Conservation (phyloP, 768 basidiomycete genomes). For the Pleurotus salmoneostramineus region DNA sequence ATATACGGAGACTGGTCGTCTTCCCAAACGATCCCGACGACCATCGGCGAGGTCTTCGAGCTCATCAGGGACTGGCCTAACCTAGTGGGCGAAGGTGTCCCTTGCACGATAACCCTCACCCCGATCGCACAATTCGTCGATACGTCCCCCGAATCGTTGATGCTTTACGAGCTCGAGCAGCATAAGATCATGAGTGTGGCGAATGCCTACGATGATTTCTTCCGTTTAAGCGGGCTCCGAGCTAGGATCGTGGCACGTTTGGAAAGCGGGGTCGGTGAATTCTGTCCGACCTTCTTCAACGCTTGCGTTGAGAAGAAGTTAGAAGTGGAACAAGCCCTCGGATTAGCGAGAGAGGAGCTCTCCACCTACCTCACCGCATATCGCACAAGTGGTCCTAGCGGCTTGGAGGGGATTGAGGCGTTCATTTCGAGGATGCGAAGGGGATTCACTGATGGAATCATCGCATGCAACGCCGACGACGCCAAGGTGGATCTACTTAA, state of each 20-base stretch:
- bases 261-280: neutral
- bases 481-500: slow-evolving; percentile 9
- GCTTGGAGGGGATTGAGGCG: neutral
- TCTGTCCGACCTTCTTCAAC: slow-evolving; percentile 1
- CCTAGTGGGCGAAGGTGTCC: slow-evolving; percentile 11
- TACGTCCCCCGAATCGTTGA: neutral
- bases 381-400: neutral
- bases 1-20: neutral
- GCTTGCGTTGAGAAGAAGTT: slow-evolving; percentile 1
- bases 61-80: slow-evolving; percentile 5
- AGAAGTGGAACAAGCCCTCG: neutral
- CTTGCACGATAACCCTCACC: slow-evolving; percentile 10
- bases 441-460: neutral
- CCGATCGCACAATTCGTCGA: slow-evolving; percentile 10
- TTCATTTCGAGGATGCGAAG: neutral
- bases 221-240: neutral
- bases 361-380: neutral
- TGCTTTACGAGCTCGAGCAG: slow-evolving; percentile 3
- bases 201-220: slow-evolving; percentile 4
- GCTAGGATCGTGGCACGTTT: neutral
- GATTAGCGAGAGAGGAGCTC: neutral
- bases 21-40: slow-evolving; percentile 4
- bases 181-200: neutral
- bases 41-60: slow-evolving; percentile 6
- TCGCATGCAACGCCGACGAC: slow-evolving; percentile 7